phyloP scores from a whole-genome alignment of 2,329 filamentous ascomycete genomes.

The Lasiodiplodia citricola region DNA sequence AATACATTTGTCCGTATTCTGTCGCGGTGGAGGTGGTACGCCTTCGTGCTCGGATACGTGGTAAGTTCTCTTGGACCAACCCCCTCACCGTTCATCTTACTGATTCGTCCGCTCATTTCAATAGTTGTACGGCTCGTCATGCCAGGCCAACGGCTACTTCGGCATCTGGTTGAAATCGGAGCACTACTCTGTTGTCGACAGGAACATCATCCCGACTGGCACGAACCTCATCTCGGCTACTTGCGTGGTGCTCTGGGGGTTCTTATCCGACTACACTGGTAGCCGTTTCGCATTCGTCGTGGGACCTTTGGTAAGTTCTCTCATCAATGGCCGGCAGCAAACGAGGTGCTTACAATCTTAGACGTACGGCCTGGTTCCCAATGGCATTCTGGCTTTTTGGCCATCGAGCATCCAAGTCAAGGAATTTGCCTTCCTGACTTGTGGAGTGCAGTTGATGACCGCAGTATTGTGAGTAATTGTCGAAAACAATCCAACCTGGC shows the following conservation, averaged over 20 bases:
- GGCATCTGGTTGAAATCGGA: conserved; percentile 23
- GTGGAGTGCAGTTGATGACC: conserved; percentile 41
- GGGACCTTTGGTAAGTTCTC: neutral
- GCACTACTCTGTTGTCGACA: conserved; percentile 1
- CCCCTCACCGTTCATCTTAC: no score
- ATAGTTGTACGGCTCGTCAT: conserved; percentile 34
- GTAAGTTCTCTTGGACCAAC: neutral
- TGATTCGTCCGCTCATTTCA: neutral
- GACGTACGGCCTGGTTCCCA: conserved; percentile 39
- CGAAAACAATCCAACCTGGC: no score
- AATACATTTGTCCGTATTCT: conserved; percentile 5
- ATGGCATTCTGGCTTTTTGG: conserved; percentile 41
- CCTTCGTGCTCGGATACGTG: conserved; percentile 3
- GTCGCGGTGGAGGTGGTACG: conserved; percentile 11
- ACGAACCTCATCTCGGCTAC: neutral
- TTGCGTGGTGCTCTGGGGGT: neutral
- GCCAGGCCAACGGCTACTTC: conserved; percentile 30
- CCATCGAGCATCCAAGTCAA: conserved; percentile 33
- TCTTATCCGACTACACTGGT: conserved; percentile 7
- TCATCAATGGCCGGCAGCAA: no score
- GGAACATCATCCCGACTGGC: conserved; percentile 19
- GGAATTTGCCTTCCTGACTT: conserved; percentile 39
- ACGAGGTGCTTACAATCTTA: conserved; percentile 12
- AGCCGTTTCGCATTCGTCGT: neutral
- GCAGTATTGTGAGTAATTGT: conserved; percentile 39